These are phyloP conservation scores for Aureoboletus auriporus DNA, from an alignment of 768 basidiomycete species.

Conservation along the genomic window DNA sequence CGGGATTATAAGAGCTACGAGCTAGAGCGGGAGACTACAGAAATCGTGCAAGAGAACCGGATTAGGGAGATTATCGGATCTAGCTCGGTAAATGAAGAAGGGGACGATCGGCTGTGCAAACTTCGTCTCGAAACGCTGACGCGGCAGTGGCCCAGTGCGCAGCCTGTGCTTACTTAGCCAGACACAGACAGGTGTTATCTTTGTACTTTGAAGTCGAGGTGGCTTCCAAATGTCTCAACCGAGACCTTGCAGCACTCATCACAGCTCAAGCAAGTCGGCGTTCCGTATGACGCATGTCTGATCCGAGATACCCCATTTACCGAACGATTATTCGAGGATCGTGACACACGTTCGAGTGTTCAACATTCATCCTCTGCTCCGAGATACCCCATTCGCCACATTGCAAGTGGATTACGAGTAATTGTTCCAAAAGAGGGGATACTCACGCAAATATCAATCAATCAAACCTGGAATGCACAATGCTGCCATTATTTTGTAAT, in stretches of 20 bases:
- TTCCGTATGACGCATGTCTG: constrained; percentile 1
- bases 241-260: too few species aligned
- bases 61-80: constrained; percentile 35
- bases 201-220: not conserved
- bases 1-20: constrained; percentile 27
- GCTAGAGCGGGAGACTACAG: constrained; percentile 9
- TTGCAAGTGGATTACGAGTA: too few species aligned
- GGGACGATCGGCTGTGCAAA: too few species aligned
- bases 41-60: constrained; percentile 23
- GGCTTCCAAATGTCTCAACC: not conserved
- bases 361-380: constrained; percentile 2
- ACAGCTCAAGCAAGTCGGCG: not conserved
- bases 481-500: constrained; percentile 18
- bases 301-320: not conserved
- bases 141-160: too few species aligned
- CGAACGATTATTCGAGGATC: not conserved
- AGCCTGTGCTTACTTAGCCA: too few species aligned
- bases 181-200: not conserved
- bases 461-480: constrained; percentile 5
- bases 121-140: too few species aligned
- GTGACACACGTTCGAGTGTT: too few species aligned
- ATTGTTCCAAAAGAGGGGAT: too few species aligned
- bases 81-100: not conserved
- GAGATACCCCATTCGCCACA: constrained; percentile 9
- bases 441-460: constrained; percentile 1